These are phyloP conservation scores for Mentha longifolia DNA, from an alignment of 257 asterid species.

Conservation along the genomic window DNA sequence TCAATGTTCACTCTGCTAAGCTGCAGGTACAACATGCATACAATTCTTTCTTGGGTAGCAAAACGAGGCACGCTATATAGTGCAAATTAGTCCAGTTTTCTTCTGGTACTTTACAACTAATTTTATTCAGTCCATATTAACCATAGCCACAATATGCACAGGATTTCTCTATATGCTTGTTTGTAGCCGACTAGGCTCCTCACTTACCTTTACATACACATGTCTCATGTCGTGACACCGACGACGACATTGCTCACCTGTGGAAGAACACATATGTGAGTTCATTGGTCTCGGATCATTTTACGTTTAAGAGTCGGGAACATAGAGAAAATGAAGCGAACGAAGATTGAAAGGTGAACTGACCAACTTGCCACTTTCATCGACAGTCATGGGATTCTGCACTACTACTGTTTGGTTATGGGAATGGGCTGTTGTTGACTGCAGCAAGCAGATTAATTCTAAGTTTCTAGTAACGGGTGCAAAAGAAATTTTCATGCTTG, in stretches of 20 bases:
- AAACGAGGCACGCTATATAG: too few species aligned
- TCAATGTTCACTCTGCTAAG: conserved; percentile 18
- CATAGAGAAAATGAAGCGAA: neutral
- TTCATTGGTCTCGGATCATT: neutral
- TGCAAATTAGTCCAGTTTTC: conserved; percentile 26
- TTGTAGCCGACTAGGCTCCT: conserved; percentile 29
- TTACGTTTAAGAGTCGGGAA: neutral
- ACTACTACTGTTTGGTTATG: conserved; percentile 85
- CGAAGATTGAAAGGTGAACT: conserved; percentile 18
- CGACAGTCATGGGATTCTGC: conserved; percentile 81
- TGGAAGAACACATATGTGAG: neutral
- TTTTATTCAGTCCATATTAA: conserved; percentile 25
- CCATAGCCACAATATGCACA: conserved; percentile 47
- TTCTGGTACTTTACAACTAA: conserved; percentile 35
- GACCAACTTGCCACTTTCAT: conserved; percentile 88
- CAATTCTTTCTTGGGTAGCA: too few species aligned
- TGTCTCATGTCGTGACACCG: conserved; percentile 63
- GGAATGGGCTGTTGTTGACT: conserved; percentile 52
- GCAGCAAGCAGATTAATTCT: conserved; percentile 36
- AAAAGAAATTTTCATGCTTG: neutral
- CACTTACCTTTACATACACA: conserved; percentile 20
- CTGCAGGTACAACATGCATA: conserved; percentile 22
- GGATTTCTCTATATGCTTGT: conserved; percentile 42
- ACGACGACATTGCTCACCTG: conserved; percentile 90
- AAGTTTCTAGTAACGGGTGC: conserved; percentile 34